These are phyloP conservation scores for Penicillium sclerotiorum DNA, from an alignment of 2,329 filamentous ascomycete genomes.

Conservation along the genomic window DNA sequence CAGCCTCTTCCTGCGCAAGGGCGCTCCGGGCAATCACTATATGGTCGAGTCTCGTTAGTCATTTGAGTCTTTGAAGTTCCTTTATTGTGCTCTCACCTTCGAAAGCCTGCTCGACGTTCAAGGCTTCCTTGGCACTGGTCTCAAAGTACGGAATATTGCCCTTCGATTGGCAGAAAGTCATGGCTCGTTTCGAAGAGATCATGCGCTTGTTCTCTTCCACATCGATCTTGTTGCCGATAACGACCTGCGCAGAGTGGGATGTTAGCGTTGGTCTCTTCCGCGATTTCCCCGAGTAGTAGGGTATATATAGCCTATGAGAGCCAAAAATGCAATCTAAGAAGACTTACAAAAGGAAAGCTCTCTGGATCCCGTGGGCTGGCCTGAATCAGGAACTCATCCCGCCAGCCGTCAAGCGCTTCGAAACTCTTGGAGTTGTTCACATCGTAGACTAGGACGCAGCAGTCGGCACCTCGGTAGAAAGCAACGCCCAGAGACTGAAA, in stretches of 20 bases:
- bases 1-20: conserved; percentile 92
- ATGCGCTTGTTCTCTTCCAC: conserved; percentile 96
- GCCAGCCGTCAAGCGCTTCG: conserved; percentile 96
- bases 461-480: conserved; percentile 96
- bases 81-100: conserved; percentile 56
- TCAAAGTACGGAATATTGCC: conserved; percentile 98
- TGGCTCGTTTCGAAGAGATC: conserved; percentile 93
- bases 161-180: conserved; percentile 97
- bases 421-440: conserved; percentile 99
- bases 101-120: conserved; percentile 92
- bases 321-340: neutral
- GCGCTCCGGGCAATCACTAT: conserved; percentile 94
- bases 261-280: conserved; percentile 19
- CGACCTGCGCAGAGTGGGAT: conserved; percentile 61
- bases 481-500: conserved; percentile 97
- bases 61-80: neutral
- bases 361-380: conserved; percentile 94
- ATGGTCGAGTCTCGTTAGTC: neutral
- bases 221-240: conserved; percentile 98
- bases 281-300: too few species aligned
- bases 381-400: conserved; percentile 97
- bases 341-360: conserved; percentile 91
- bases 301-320: too few species aligned
- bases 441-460: conserved; percentile 96
- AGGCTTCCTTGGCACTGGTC: conserved; percentile 97